Evolutionary conservation across 2,329 filamentous ascomycete species (phyloP).

Genomic region (Stromatinia cepivora): DNA sequence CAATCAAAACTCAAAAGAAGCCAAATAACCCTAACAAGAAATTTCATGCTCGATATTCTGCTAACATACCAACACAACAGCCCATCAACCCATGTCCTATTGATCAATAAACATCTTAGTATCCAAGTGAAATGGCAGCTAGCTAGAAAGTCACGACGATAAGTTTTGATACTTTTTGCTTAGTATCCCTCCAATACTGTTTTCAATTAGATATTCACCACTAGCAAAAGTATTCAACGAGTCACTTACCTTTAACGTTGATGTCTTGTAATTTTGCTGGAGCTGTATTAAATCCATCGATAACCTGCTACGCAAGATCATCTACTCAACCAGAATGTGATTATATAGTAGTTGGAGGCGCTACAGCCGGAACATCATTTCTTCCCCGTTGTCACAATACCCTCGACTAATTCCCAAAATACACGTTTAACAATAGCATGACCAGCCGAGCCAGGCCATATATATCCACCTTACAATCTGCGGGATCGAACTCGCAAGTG

Average conservation of each 20-base stretch:
- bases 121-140: neutral
- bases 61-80: neutral
- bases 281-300: neutral
- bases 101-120: neutral
- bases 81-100: neutral
- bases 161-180: neutral
- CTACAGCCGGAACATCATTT: neutral
- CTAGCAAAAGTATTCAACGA: neutral
- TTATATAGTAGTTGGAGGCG: constrained; percentile 15
- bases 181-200: neutral
- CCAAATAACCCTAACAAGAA: neutral
- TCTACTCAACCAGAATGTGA: neutral
- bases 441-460: no score
- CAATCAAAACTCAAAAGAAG: neutral
- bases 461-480: no score
- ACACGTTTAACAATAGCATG: no score
- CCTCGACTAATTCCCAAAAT: neutral
- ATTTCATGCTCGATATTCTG: neutral
- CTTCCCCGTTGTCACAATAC: neutral
- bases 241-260: neutral
- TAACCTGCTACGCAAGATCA: neutral
- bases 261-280: no score
- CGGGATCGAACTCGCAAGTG: no score
- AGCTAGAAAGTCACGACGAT: neutral
- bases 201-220: neutral